phyloP scores from a whole-genome alignment of 495 filamentous ascomycete species.

The Neurospora sp. region DNA sequence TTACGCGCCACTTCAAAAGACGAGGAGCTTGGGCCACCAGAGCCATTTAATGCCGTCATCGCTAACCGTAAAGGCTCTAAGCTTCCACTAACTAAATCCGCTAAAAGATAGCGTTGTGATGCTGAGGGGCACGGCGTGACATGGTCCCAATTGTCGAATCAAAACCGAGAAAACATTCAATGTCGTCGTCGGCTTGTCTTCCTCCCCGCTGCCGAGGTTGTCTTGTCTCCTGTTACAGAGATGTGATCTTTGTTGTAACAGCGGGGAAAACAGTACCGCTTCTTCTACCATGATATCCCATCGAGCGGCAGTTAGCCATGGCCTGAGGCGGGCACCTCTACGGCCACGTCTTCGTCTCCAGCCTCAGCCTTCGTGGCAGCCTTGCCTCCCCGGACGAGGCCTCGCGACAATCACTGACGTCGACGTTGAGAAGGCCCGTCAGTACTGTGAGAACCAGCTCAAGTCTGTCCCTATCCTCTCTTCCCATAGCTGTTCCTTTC shows the following conservation, averaged over 20 bases:
- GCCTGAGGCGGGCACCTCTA: slow-evolving; percentile 8
- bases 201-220: not conserved
- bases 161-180: not conserved
- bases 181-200: not conserved
- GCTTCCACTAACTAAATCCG: not conserved
- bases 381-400: not conserved
- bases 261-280: not conserved
- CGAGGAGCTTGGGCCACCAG: slow-evolving; percentile 1
- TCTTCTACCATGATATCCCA: slow-evolving; percentile 9
- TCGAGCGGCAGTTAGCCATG: slow-evolving; percentile 4
- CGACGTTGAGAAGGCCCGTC: slow-evolving; percentile 35
- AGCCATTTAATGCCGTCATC: no score
- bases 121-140: not conserved
- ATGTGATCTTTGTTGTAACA: not conserved
- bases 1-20: slow-evolving; percentile 1
- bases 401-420: slow-evolving; percentile 19
- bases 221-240: not conserved
- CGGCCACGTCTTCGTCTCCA: slow-evolving; percentile 1
- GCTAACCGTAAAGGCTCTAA: no score
- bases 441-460: slow-evolving; percentile 39
- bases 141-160: not conserved
- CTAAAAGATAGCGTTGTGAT: not conserved
- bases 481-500: not conserved
- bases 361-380: not conserved
- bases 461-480: slow-evolving; percentile 17